Base-by-base conservation (phyloP, 225 moss, liverwort and hornwort species). In the Marchantia polymorpha region DNA sequence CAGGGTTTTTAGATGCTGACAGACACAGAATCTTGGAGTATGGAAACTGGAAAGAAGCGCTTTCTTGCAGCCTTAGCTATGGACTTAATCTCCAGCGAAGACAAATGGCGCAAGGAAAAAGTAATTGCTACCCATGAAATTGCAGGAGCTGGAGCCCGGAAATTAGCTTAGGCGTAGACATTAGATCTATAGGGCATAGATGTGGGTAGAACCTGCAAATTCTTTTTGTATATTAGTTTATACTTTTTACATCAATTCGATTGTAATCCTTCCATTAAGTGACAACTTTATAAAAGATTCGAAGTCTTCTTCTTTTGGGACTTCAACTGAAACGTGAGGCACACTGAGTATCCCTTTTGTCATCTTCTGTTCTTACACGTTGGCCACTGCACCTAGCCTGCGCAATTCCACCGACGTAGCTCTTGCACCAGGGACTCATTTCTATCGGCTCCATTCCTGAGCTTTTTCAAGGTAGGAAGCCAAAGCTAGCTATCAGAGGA, bases 1-100 rank as follows among this genome's bases (percentile, higher is more conserved):
- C 70, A 80, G 6, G 92, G 90, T 77, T 83, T 61, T 60, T 60
- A 20, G 49, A 46, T 50, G 26, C 52, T 23, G 60, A 75, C 39
- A 29, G 8, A 46, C 16, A 75, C 0, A 59, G 20, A 19, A 59
- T 10, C 16, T n/a, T 23, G 64, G 64, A 64, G 23, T 64, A 17
- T 26, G 19, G 50, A 50, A 0, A 6, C 15, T 54, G 3, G 27
- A 16, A 53, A 10, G 19, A 11, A 9, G 51, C 3, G 53, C 15
- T n/a, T 56, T 58, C 27, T 52, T 72, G 70, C 17, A 50, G 23
- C 50, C 55, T 30, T 49, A 73, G 52, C 26, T 55, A 52, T 74
- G 54, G 15, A 74, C 55, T 30, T 56, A 15, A 59, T 22, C 59
- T 59, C 58, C 58, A 59, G 59, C 59, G 7, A 75, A 60, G 39